These are phyloP conservation scores for Myxozyma neotropica DNA, from an alignment of 805 yeast species.

Conservation along the genomic window DNA sequence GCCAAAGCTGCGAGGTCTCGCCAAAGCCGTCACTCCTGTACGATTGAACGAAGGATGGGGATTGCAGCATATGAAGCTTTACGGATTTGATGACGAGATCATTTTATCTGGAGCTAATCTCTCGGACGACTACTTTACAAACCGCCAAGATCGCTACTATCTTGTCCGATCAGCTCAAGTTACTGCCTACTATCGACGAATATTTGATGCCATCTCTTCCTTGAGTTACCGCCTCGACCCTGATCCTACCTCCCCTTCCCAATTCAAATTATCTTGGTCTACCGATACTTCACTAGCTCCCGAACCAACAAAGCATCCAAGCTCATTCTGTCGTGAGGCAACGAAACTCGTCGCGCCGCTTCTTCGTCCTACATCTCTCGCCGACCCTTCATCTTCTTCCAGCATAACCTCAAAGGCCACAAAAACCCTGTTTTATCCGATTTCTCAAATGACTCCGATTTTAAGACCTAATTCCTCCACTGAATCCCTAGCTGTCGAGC, in stretches of 20 bases:
- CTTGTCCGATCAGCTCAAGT: conserved; percentile 60
- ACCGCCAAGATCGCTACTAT: conserved; percentile 92
- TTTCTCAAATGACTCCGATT: conserved; percentile 88
- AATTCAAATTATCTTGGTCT: conserved; percentile 65
- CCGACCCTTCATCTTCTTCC: not conserved
- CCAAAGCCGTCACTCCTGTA: conserved; percentile 67
- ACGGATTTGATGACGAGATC: conserved; percentile 91
- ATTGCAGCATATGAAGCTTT: conserved; percentile 94
- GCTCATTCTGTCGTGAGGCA: conserved; percentile 43
- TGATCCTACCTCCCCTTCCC: conserved; percentile 46
- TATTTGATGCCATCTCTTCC: conserved; percentile 68
- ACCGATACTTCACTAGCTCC: conserved; percentile 55
- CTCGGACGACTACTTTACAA: conserved; percentile 87
- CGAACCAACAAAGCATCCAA: conserved; percentile 55
- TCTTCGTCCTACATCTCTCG: conserved; percentile 46
- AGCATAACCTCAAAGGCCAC: conserved; percentile 28
- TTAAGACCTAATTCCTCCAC: conserved; percentile 71
- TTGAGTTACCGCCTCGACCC: conserved; percentile 69
- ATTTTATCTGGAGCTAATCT: conserved; percentile 89
- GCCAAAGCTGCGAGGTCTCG: conserved; percentile 74
- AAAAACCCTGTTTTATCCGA: conserved; percentile 78
- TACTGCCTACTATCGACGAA: conserved; percentile 70
- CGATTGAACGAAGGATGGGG: conserved; percentile 91
- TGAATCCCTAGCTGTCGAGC: conserved; percentile 71
- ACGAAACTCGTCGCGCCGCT: conserved; percentile 61